Percentiles rank a stretch among this genome's conserved stretches.
These are phyloP conservation scores for Eucalyptus tenuipes DNA, from an alignment of 345 rosid species.

Conservation along the genomic window DNA sequence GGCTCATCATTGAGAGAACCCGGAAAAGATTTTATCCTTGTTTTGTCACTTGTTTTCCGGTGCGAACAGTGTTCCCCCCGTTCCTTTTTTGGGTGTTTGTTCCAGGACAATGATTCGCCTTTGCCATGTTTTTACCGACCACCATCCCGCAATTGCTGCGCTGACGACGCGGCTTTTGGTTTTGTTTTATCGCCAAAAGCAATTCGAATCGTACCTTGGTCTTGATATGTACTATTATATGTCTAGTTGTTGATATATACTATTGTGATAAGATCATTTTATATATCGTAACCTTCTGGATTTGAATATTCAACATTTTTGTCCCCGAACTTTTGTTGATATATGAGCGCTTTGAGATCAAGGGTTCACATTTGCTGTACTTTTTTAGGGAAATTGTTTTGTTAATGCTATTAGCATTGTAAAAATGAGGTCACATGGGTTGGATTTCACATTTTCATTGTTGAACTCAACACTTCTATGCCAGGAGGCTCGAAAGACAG, in stretches of 20 bases:
- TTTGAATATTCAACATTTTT: not conserved
- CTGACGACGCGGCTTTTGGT: not conserved
- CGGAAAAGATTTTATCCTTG: not conserved
- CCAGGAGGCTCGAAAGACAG: not conserved
- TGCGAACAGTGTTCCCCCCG: not conserved
- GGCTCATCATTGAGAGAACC: not conserved
- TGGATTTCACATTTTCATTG: not conserved
- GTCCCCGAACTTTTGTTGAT: not conserved
- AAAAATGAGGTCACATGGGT: not conserved
- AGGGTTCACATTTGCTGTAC: not conserved
- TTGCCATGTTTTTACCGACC: not conserved
- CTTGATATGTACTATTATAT: not conserved
- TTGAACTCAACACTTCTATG: not conserved
- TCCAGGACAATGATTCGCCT: not conserved
- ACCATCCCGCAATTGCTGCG: not conserved
- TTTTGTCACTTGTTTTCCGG: not conserved
- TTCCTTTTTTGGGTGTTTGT: not conserved
- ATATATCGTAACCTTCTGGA: rapidly evolving
- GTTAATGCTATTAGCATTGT: not conserved
- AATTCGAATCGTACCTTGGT: not conserved
- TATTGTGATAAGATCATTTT: not conserved
- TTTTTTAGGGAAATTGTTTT: not conserved
- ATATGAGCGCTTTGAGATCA: not conserved
- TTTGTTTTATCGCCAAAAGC: not conserved
- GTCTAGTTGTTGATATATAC: not conserved